A percentile compares a stretch with the other conserved stretches of the same genome.
phyloP scores from a whole-genome alignment of 257 asterid genomes.

The Jaltomata sinuosa region DNA sequence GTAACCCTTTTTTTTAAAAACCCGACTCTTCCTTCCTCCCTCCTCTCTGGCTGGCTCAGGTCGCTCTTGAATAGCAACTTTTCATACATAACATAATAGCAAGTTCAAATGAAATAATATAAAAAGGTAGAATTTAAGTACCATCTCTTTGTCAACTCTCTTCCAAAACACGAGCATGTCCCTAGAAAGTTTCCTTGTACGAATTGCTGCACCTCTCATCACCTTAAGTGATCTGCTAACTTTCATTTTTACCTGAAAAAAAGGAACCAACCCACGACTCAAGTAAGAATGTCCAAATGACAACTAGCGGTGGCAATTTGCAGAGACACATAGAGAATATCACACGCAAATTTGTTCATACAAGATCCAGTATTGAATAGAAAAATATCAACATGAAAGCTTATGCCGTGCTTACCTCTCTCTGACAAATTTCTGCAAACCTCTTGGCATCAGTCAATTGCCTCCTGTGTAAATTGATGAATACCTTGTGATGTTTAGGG shows the following conservation, averaged over 20 bases:
- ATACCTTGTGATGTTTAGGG: conserved; percentile 77
- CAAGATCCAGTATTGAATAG: neutral
- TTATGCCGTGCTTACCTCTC: conserved; percentile 58
- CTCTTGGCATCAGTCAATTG: conserved; percentile 86
- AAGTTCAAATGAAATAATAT: neutral
- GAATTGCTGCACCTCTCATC: conserved; percentile 81
- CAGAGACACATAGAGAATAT: neutral
- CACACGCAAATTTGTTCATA: neutral
- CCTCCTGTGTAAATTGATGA: conserved; percentile 63
- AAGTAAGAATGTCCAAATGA: neutral
- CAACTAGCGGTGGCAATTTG: neutral
- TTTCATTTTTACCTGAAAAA: conserved; percentile 82
- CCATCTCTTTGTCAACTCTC: conserved; percentile 99
- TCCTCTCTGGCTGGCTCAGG: neutral
- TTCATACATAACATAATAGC: neutral
- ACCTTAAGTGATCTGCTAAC: conserved; percentile 80
- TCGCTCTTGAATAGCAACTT: neutral
- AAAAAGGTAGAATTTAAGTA: conserved; percentile 18
- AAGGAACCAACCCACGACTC: neutral
- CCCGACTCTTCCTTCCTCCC: neutral
- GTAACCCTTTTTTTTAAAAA: too few relatives aligned
- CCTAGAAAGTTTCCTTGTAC: conserved; percentile 87
- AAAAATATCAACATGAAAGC: neutral
- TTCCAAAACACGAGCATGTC: conserved; percentile 96
- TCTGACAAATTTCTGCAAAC: conserved; percentile 82